A percentile compares a stretch with the other conserved stretches of the same genome.
Evolutionary conservation across 257 asterid genomes (phyloP).

Genomic region (Cruciata laevipes): DNA sequence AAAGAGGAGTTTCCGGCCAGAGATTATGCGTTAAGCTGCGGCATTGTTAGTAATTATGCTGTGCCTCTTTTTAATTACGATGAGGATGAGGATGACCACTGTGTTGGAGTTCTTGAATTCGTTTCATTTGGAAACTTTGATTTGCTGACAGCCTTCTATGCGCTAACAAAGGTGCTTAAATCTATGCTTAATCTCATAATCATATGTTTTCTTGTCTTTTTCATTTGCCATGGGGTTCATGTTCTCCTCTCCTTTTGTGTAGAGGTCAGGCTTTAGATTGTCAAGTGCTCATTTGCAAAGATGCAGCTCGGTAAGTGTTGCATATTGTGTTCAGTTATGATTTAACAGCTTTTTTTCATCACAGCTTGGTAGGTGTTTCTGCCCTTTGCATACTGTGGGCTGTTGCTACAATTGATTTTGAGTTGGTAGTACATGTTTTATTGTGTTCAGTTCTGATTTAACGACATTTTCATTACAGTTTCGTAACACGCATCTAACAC

Average conservation of each 20-base stretch:
- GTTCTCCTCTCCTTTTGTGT: neutral
- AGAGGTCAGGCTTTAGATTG: neutral
- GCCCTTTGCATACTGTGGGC: no score
- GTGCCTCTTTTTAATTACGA: neutral
- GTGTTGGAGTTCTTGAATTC: constrained; percentile 2
- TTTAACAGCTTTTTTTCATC: no score
- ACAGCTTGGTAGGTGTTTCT: no score
- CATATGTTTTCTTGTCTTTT: no score
- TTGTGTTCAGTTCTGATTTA: neutral
- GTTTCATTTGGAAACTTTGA: neutral
- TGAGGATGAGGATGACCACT: no score
- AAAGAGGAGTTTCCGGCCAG: neutral
- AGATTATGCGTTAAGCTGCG: neutral
- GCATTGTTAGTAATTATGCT: neutral
- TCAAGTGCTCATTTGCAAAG: neutral
- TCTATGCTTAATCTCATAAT: neutral
- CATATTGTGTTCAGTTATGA: no score
- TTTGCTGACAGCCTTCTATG: no score
- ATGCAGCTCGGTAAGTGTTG: neutral
- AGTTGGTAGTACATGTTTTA: neutral
- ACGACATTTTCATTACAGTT: neutral
- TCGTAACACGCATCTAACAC: no score
- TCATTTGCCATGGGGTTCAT: no score
- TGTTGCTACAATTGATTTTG: no score
- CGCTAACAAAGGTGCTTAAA: neutral